phyloP scores from a whole-genome alignment of 192 early-diverging fungal genomes.

The Backusella sp. region DNA sequence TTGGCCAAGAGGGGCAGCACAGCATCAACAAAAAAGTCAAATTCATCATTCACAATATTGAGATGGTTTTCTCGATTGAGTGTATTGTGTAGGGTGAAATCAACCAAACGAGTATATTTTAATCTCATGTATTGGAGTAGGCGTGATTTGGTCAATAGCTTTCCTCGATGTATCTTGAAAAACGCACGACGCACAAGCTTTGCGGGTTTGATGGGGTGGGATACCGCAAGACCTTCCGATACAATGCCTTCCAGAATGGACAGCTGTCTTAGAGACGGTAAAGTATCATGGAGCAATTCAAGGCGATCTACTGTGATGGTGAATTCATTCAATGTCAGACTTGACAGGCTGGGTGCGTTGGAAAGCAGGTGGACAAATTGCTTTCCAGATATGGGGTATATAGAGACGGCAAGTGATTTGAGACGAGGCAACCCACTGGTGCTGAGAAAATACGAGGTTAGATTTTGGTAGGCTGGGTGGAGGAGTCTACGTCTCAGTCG shows the following conservation, averaged over 20 bases:
- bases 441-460: neutral
- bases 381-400: neutral
- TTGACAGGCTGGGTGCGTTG: neutral
- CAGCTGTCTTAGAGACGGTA: neutral
- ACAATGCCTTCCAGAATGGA: neutral
- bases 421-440: neutral
- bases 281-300: neutral
- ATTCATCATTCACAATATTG: neutral
- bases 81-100: neutral
- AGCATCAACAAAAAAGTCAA: neutral
- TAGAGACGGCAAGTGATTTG: neutral
- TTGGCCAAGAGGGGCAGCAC: neutral
- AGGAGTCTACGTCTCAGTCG: neutral
- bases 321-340: neutral
- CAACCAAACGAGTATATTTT: neutral
- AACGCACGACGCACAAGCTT: neutral
- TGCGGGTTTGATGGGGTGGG: neutral
- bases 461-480: neutral
- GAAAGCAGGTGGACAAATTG: neutral
- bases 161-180: neutral
- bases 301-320: neutral
- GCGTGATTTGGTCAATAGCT: neutral
- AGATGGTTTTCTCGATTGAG: neutral
- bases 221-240: neutral
- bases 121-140: neutral